These are phyloP conservation scores for Gynostemma pentaphyllum DNA, from an alignment of 306 rosid genomes.

Conservation along the genomic window DNA sequence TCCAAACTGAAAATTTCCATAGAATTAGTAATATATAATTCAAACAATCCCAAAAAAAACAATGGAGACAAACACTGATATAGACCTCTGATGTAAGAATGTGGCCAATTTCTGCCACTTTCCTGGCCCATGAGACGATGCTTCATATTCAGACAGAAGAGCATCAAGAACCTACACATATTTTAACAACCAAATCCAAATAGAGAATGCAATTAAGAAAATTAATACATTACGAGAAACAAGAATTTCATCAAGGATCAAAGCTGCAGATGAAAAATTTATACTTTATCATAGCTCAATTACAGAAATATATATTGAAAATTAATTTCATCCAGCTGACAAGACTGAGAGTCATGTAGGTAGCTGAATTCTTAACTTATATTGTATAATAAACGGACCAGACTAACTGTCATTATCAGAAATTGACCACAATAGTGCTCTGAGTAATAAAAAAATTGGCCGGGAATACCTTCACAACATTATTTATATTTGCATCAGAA, in stretches of 20 bases:
- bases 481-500: constrained; percentile 59
- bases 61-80: not conserved
- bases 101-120: constrained; percentile 76
- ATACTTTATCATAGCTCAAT: too few relatives aligned
- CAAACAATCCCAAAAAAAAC: not conserved
- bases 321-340: not conserved
- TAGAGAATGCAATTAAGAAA: not conserved
- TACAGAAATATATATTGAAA: too few relatives aligned
- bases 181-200: constrained; percentile 5
- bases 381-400: not conserved
- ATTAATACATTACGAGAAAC: not conserved
- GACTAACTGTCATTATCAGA: not conserved
- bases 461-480: constrained; percentile 57
- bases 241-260: not conserved
- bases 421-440: not conserved
- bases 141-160: constrained; percentile 70
- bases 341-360: not conserved
- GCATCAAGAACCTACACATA: constrained; percentile 72
- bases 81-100: constrained; percentile 77
- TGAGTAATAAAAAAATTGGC: not conserved
- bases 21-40: constrained; percentile 3
- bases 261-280: not conserved
- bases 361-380: not conserved
- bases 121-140: constrained; percentile 68
- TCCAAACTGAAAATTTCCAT: constrained; percentile 50